A percentile compares a stretch with the other conserved stretches of the same genome.
Evolutionary conservation across 1,139 yeast genomes (phyloP).

Genomic region (Hansenula sp.): DNA sequence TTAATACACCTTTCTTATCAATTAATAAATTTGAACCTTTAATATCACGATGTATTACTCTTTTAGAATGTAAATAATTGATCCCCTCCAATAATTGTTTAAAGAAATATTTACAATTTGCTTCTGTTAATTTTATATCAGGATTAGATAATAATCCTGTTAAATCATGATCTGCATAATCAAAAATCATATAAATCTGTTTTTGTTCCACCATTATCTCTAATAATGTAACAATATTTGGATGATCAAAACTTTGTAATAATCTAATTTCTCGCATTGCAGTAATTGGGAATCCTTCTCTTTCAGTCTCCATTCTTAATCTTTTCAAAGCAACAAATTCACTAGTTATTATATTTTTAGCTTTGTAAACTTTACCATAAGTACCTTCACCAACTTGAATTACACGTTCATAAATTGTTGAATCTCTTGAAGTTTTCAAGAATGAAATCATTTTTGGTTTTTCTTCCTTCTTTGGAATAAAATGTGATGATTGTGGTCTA

Average conservation of each 20-base stretch:
- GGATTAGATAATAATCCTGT: conserved; percentile 85
- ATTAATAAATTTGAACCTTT: conserved; percentile 89
- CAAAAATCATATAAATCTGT: conserved; percentile 85
- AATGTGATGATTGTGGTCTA: conserved; percentile 6
- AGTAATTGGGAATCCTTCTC: conserved; percentile 95
- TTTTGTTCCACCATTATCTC: conserved; percentile 90
- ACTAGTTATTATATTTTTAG: conserved; percentile 61
- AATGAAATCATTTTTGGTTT: conserved; percentile 11
- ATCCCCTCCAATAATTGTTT: conserved; percentile 77
- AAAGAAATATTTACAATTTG: conserved; percentile 74
- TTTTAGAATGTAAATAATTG: conserved; percentile 70
- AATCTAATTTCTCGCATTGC: conserved; percentile 89
- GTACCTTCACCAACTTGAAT: conserved; percentile 76
- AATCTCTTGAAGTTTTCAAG: conserved; percentile 16
- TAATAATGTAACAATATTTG: conserved; percentile 70
- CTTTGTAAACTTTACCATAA: conserved; percentile 75
- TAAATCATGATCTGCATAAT: conserved; percentile 89
- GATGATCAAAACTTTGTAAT: conserved; percentile 81
- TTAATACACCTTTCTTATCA: conserved; percentile 65
- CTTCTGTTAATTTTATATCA: conserved; percentile 52
- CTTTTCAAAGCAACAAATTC: conserved; percentile 79
- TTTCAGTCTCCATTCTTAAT: conserved; percentile 76
- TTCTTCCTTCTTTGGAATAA: not conserved
- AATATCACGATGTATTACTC: conserved; percentile 88
- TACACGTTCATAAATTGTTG: conserved; percentile 30